Percentiles rank a stretch among this genome's conserved stretches.
Evolutionary conservation across 1,139 yeast species (phyloP).

Genomic region (Lodderomyces orthopsilosis): DNA sequence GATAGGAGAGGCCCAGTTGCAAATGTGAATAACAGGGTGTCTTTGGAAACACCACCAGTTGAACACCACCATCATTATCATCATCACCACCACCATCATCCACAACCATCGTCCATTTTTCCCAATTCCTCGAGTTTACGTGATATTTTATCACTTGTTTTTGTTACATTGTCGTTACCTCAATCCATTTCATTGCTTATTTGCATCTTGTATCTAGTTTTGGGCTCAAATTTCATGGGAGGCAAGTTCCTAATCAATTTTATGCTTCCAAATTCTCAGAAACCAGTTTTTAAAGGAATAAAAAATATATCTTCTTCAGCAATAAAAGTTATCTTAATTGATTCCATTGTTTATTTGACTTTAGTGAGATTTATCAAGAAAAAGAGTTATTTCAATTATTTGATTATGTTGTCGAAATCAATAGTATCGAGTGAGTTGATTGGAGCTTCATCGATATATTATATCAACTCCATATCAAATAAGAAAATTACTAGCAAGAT

Average conservation of each 20-base stretch:
- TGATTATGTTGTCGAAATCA: conserved; percentile 47
- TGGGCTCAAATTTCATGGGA: conserved; percentile 42
- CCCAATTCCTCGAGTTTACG: conserved; percentile 29
- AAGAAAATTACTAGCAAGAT: conserved; percentile 18
- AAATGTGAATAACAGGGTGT: neutral
- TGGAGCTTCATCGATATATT: conserved; percentile 30
- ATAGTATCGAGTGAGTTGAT: conserved; percentile 50
- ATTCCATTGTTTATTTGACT: conserved; percentile 28
- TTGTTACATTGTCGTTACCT: conserved; percentile 42
- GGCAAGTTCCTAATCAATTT: conserved; percentile 38
- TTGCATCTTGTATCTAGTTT: conserved; percentile 36
- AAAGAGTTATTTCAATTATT: conserved; percentile 31
- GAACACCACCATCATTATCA: conserved; percentile 10
- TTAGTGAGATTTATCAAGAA: conserved; percentile 32
- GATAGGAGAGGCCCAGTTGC: neutral
- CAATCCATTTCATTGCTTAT: conserved; percentile 38
- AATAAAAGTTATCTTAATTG: conserved; percentile 25
- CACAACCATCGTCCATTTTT: conserved; percentile 11
- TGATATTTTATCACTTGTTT: conserved; percentile 44
- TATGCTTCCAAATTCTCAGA: conserved; percentile 8
- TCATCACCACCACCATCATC: conserved; percentile 11
- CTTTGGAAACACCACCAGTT: conserved; percentile 1
- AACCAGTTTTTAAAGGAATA: conserved; percentile 3
- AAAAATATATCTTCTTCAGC: conserved; percentile 16
- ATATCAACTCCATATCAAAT: conserved; percentile 15